Base-by-base conservation (phyloP, 768 basidiomycete species). In the Aureoboletus auriporus region DNA sequence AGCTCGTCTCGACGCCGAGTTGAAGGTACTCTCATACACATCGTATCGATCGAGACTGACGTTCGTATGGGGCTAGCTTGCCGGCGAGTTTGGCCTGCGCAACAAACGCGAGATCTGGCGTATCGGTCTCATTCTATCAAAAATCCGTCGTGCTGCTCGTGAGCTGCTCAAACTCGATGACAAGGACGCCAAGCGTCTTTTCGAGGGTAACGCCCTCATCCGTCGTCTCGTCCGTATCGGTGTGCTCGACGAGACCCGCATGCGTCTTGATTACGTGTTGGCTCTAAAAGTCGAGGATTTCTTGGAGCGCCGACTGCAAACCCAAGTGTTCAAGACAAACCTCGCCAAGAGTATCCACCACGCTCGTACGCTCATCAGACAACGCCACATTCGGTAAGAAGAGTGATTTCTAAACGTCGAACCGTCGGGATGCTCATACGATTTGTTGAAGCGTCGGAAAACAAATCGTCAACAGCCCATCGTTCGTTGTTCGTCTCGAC, bases 51-150 rank as follows among this genome's bases (percentile, higher is more conserved):
- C 11, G 28, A 36, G n/a, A 27, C 44, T 52, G 28, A 49, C 33
- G n/a, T 39, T 43, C 44, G 43, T 44, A 34, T 23, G 33, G 37
- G 13, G 45, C 35, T 62, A 96, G 95, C 94, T 98, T 73, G 95
- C 94, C 46, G 95, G 96, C 74, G 96, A 99, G 76, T 98, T 94
- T 79, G 96, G 96, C 71, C 91, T 98, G 69, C 90, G 94, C 72
- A 98, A 97, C 89, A 99, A 99, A 82, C 89, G 95, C 70, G 96
- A 99, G 77, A 96, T 98, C 78, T 99, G 95, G 96, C 91, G 96
- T 67, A 98, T 99, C 72, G 84, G 92, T 70, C 86, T 99, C 66
- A 85, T 84, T 70, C 86, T 99, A 47, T 99, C 96, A 65, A 97
- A 99, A 82, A 99, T 99, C 69, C 95, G 96, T 79, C 93, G 96